Conservation (phyloP, 352 stramenopile genomes). For the Phytophthora vignae region DNA sequence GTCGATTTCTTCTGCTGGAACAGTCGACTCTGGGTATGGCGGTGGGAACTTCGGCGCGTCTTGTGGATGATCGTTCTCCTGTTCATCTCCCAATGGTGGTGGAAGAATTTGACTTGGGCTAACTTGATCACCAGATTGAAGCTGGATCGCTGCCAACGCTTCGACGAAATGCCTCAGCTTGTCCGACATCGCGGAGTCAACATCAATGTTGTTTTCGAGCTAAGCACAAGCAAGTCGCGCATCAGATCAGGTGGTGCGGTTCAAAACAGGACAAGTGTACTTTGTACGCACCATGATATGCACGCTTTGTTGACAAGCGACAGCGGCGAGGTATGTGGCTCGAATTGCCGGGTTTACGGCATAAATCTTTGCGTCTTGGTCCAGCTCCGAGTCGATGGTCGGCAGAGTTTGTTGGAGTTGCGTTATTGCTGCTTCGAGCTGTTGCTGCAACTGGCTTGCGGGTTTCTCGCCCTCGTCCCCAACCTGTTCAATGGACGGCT, state of each 20-base stretch:
- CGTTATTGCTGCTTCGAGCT: slow-evolving; percentile 34
- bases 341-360: slow-evolving; percentile 34
- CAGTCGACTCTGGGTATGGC: slow-evolving; percentile 47
- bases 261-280: not conserved
- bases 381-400: slow-evolving; percentile 19
- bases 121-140: not conserved
- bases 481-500: not conserved
- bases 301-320: slow-evolving; percentile 51
- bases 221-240: slow-evolving; percentile 8
- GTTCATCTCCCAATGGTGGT: not conserved
- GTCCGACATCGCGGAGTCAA: slow-evolving; percentile 36
- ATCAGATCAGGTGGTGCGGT: not conserved
- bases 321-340: slow-evolving; percentile 49
- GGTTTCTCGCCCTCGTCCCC: slow-evolving; percentile 32
- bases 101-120: not conserved
- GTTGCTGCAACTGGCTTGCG: slow-evolving; percentile 28
- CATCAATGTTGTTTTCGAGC: slow-evolving; percentile 37
- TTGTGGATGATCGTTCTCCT: not conserved
- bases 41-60: slow-evolving; percentile 39
- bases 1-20: slow-evolving; percentile 21
- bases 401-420: slow-evolving; percentile 33
- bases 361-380: not conserved
- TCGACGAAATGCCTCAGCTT: slow-evolving; percentile 50
- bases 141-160: slow-evolving; percentile 36
- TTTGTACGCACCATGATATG: not conserved